Evolutionary conservation across 257 asterid genomes (phyloP).

Genomic region (Capsicum rhomboideum): DNA sequence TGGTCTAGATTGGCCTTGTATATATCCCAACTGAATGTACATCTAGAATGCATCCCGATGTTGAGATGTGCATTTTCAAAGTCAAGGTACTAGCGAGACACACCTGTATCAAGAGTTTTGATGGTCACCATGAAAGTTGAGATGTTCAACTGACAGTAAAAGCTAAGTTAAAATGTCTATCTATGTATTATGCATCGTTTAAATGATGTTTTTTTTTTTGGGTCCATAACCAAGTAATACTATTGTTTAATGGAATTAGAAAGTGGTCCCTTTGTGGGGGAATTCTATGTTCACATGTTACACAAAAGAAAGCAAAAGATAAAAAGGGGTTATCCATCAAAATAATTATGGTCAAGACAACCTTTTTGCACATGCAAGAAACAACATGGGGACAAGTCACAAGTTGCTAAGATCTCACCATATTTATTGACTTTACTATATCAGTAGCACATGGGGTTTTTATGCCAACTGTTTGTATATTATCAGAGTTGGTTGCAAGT

Average conservation of each 20-base stretch:
- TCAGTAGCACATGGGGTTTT: background rate
- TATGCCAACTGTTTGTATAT: background rate
- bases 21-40: too few relatives aligned
- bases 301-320: background rate
- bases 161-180: too few relatives aligned
- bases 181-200: background rate
- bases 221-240: background rate
- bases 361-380: constrained; percentile 1
- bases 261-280: background rate
- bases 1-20: too few relatives aligned
- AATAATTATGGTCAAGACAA: background rate
- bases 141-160: too few relatives aligned
- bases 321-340: background rate
- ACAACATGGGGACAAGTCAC: background rate
- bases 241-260: background rate
- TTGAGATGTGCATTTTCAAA: too few relatives aligned
- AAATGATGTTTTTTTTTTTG: background rate
- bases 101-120: too few relatives aligned
- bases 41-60: too few relatives aligned
- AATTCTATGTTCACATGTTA: background rate
- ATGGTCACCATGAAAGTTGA: too few relatives aligned
- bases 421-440: background rate
- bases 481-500: background rate
- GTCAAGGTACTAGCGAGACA: too few relatives aligned
- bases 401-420: background rate